Evolutionary conservation across 495 filamentous ascomycete genomes (phyloP).

Genomic region (Penicillium lividum): DNA sequence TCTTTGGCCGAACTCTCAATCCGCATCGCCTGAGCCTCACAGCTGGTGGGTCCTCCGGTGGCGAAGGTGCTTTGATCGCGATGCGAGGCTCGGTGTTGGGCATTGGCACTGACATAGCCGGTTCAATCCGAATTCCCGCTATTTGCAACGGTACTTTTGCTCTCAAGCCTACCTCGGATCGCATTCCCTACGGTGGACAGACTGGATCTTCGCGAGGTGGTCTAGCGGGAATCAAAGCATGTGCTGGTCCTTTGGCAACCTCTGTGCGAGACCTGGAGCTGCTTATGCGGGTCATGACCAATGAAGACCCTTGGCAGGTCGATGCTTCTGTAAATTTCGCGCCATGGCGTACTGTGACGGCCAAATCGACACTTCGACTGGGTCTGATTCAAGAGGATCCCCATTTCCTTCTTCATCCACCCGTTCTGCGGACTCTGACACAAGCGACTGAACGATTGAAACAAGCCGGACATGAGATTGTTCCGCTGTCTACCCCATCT

Average conservation of each 20-base stretch:
- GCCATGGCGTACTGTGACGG: constrained; percentile 14
- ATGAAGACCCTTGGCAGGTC: constrained; percentile 9
- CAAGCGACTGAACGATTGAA: constrained; percentile 9
- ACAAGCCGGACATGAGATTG: constrained; percentile 15
- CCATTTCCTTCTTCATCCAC: constrained; percentile 24
- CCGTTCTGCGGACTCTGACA: constrained; percentile 16
- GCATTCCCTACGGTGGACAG: constrained; percentile 34
- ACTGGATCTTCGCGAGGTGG: constrained; percentile 34
- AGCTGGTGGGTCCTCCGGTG: constrained; percentile 56
- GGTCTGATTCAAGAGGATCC: constrained; percentile 19
- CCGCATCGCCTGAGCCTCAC: constrained; percentile 49
- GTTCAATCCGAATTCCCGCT: constrained; percentile 53
- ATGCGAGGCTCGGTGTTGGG: constrained; percentile 56
- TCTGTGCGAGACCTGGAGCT: constrained; percentile 56
- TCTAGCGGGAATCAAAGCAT: constrained; percentile 16
- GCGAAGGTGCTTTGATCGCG: constrained; percentile 59
- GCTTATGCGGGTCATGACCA: constrained; percentile 32
- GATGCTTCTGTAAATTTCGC: constrained; percentile 17
- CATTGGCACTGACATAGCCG: constrained; percentile 59
- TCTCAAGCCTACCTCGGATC: constrained; percentile 35
- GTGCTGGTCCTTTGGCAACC: constrained; percentile 55
- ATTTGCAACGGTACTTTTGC: constrained; percentile 39
- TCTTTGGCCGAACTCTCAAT: constrained; percentile 59
- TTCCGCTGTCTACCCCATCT: constrained; percentile 14
- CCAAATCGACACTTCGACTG: constrained; percentile 11